Evolutionary conservation across 345 rosid genomes (phyloP).

Genomic region (Corymbia maculata): DNA sequence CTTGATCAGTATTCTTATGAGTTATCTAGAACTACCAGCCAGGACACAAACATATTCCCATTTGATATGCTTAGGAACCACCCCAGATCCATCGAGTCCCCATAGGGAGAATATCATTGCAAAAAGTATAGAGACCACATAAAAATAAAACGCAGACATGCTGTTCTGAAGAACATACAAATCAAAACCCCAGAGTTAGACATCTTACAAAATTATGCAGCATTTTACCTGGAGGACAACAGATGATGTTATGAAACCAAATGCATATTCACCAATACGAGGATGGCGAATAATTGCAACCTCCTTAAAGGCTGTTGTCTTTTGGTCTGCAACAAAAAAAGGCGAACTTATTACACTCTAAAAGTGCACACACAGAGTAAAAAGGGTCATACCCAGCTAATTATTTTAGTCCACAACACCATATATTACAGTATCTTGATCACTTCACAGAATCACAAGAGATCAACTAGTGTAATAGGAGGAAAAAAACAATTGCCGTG

Average conservation of each 20-base stretch:
- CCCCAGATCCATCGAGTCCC: not conserved
- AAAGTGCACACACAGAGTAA: not conserved
- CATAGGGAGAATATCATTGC: not conserved
- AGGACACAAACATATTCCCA: not conserved
- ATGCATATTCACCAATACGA: constrained; percentile 81
- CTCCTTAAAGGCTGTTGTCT: constrained; percentile 76
- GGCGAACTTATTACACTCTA: not conserved
- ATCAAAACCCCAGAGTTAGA: not conserved
- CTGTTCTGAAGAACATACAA: not conserved
- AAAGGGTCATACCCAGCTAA: not conserved
- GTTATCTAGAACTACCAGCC: not conserved
- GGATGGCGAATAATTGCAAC: constrained; percentile 86
- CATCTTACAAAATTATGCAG: not conserved
- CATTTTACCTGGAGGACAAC: constrained; percentile 60
- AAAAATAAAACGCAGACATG: not conserved
- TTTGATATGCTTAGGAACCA: not conserved
- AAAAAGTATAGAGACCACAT: not conserved
- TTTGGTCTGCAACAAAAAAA: constrained; percentile 41
- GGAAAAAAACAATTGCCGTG: not conserved
- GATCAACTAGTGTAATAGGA: not conserved
- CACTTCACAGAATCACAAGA: not conserved
- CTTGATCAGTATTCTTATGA: not conserved
- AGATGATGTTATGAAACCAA: constrained; percentile 81
- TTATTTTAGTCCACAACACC: not conserved
- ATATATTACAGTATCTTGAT: not conserved